These are phyloP conservation scores for Wolfiporia cocos DNA, from an alignment of 1,284 basidiomycete species.

Conservation along the genomic window DNA sequence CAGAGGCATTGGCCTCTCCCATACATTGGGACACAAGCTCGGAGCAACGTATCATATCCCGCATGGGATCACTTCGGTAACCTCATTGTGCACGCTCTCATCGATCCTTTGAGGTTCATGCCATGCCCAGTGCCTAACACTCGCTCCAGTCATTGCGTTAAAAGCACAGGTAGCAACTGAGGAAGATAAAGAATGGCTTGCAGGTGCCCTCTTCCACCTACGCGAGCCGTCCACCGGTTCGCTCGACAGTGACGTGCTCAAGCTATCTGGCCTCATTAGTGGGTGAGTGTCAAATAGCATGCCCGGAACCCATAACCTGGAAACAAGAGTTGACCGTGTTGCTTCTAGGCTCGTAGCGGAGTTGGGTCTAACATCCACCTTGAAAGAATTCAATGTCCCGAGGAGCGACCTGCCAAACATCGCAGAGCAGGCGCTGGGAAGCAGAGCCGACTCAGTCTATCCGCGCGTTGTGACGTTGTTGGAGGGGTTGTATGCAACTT, in stretches of 20 bases:
- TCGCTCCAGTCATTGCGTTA: slow-evolving; percentile 55
- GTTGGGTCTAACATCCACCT: slow-evolving; percentile 54
- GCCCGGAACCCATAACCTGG: background rate
- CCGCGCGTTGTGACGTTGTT: slow-evolving; percentile 40
- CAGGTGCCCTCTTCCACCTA: slow-evolving; percentile 50
- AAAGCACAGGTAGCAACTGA: slow-evolving; percentile 48
- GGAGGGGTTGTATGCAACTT: slow-evolving; percentile 35
- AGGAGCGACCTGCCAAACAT: slow-evolving; percentile 44
- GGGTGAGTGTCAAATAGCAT: slow-evolving; percentile 32
- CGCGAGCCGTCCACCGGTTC: slow-evolving; percentile 52
- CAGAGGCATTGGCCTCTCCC: slow-evolving; percentile 68
- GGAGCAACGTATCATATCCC: slow-evolving; percentile 74
- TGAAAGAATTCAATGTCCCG: slow-evolving; percentile 56
- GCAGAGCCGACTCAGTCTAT: slow-evolving; percentile 29
- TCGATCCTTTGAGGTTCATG: too few species aligned
- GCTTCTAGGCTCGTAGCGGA: slow-evolving; percentile 43
- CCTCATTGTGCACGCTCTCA: slow-evolving; percentile 13
- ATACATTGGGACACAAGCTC: slow-evolving; percentile 69
- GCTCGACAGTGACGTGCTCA: slow-evolving; percentile 49
- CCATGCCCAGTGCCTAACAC: slow-evolving; percentile 59
- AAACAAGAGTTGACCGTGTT: background rate
- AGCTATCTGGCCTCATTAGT: slow-evolving; percentile 47
- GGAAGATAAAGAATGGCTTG: slow-evolving; percentile 54
- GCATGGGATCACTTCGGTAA: slow-evolving; percentile 79
- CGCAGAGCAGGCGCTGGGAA: slow-evolving; percentile 41